Evolutionary conservation across 2,329 filamentous ascomycete species (phyloP), one percentile per base, ranked within the genome.

Genomic region (Colletotrichum zoysiae): DNA sequence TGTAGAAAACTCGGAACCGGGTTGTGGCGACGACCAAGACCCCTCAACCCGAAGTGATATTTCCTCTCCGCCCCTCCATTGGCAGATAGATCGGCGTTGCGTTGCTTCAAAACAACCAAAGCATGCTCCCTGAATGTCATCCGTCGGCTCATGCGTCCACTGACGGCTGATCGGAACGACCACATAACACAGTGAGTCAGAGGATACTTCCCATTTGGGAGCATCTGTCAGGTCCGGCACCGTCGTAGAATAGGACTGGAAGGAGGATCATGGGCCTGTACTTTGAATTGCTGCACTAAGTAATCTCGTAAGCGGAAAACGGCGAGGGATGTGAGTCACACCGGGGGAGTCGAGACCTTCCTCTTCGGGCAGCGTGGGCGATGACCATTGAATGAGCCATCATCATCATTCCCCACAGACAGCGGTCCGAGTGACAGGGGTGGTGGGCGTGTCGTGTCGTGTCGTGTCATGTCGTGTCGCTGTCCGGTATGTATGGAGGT

Each of bases 341-440:
- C 53, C 33, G 65, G 16, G 50, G 26, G 50, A 7, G 46, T 4
- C 42, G 30, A 69, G 65, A 61, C 70, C 66, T 70, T 64, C 70
- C 65, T 48, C 2, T 65, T 72, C 48, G 59, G 70, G 70, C 64
- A 20, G 58, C 18, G 40, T 55, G 38, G 33, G 60, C 44, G 46
- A 30, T 46, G 62, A 30, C 70, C 48, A 60, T 69, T 65, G 70
- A 68, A 70, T 70, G 65, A 65, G 65, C 65, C 38, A 60, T 64
- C 30, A 64, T 55, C 5, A 38, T 46, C 51, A 59, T 46, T 26
- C 69, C 46, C 56, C 40, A 42, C 55, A 20, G 23, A 42, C 55
- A 20, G 23, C 66, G 60, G 40, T 56, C 65, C 38, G 51, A 6
- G 30, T 44, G 58, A 42, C 69, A 69, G 55, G 65, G 69, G 70